These are phyloP conservation scores for Plectosphaerella plurivora DNA, from an alignment of 2,329 filamentous ascomycete species.

Conservation along the genomic window DNA sequence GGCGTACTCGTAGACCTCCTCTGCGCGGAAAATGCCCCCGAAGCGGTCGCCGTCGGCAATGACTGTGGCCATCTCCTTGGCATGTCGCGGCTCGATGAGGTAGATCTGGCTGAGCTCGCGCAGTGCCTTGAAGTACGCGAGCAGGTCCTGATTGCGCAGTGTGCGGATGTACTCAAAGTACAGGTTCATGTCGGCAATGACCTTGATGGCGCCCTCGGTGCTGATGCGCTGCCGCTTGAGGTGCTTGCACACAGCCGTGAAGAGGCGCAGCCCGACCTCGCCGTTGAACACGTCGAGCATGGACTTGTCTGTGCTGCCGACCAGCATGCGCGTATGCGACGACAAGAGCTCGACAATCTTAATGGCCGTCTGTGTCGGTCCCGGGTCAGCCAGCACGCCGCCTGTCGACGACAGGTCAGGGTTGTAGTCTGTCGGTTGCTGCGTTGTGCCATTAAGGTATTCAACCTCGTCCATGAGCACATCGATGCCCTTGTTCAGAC, in stretches of 20 bases:
- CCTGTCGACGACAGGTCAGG: conserved; percentile 39
- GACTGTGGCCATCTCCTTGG: conserved; percentile 91
- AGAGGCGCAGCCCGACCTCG: conserved; percentile 90
- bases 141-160: conserved; percentile 76
- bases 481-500: conserved; percentile 95
- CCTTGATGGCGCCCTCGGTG: conserved; percentile 80
- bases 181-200: conserved; percentile 95
- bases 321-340: conserved; percentile 86
- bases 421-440: conserved; percentile 86
- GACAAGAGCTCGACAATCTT: conserved; percentile 82
- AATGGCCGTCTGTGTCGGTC: conserved; percentile 73
- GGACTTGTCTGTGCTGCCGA: conserved; percentile 93
- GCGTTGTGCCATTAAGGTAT: conserved; percentile 85
- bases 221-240: conserved; percentile 93
- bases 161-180: conserved; percentile 83
- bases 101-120: conserved; percentile 94
- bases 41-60: conserved; percentile 92
- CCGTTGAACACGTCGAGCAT: conserved; percentile 98
- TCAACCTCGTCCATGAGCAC: conserved; percentile 98
- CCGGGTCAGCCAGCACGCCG: conserved; percentile 48
- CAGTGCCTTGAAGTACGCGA: conserved; percentile 87
- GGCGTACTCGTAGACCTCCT: conserved; percentile 97
- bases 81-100: conserved; percentile 78
- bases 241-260: conserved; percentile 91
- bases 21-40: conserved; percentile 84